Percentiles rank a stretch among this genome's conserved stretches.
Conservation (phyloP, 1,139 yeast genomes). For the Geotrichum cucujoidarum region DNA sequence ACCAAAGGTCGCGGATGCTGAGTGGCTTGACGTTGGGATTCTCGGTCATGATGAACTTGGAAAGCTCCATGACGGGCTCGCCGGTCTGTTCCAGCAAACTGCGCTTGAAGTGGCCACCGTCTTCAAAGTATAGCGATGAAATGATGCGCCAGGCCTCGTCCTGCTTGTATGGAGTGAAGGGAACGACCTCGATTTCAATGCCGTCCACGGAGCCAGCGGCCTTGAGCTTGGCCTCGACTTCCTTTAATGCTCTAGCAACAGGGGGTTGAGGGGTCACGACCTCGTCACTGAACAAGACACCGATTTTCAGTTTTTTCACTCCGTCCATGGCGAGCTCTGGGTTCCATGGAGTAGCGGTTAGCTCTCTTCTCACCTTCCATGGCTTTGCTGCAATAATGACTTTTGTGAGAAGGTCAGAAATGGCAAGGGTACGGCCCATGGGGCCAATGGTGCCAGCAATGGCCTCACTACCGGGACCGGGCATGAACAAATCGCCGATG, state of each 20-base stretch:
- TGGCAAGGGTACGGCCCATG: constrained; percentile 48
- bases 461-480: constrained; percentile 47
- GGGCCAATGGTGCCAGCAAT: constrained; percentile 47
- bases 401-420: constrained; percentile 53
- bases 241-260: constrained; percentile 40
- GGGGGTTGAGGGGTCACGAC: constrained; percentile 50
- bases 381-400: constrained; percentile 49
- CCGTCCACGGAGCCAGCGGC: constrained; percentile 37
- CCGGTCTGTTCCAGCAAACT: constrained; percentile 39
- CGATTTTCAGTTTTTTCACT: constrained; percentile 34
- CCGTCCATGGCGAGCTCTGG: constrained; percentile 38
- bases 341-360: constrained; percentile 49
- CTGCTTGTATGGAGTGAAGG: constrained; percentile 42
- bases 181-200: constrained; percentile 38
- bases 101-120: constrained; percentile 44
- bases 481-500: constrained; percentile 39
- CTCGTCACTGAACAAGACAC: constrained; percentile 34
- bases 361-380: constrained; percentile 51
- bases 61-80: constrained; percentile 41
- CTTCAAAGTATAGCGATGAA: constrained; percentile 44
- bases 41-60: constrained; percentile 27
- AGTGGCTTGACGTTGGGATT: constrained; percentile 25
- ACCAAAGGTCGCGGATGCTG: constrained; percentile 38
- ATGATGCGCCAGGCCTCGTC: constrained; percentile 38
- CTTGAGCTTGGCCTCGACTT: constrained; percentile 32